A percentile compares a stretch with the other conserved stretches of the same genome.
Evolutionary conservation across 1,139 yeast species (phyloP).

Genomic region (Yamadazyma taylorii): DNA sequence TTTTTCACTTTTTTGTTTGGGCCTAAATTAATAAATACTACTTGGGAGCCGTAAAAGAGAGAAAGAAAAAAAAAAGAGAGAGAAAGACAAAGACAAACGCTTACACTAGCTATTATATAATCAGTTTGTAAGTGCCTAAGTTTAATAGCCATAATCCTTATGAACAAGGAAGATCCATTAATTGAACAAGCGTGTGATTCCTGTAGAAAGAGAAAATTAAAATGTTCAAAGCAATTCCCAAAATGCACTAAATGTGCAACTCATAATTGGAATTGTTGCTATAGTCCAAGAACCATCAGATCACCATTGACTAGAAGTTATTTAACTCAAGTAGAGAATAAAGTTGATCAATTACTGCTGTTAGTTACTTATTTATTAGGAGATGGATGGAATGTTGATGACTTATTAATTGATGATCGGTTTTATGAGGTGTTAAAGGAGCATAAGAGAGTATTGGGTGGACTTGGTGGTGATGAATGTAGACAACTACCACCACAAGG

Average conservation of each 20-base stretch:
- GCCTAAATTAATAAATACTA: background rate
- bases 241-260: slow-evolving; percentile 73
- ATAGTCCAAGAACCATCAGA: slow-evolving; percentile 74
- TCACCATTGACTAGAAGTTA: slow-evolving; percentile 83
- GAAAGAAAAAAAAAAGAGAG: too few relatives aligned
- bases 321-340: slow-evolving; percentile 71
- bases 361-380: slow-evolving; percentile 47
- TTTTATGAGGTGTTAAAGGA: slow-evolving; percentile 24
- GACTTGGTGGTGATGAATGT: too few relatives aligned
- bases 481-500: too few relatives aligned
- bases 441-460: too few relatives aligned
- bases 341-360: slow-evolving; percentile 55
- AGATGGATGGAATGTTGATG: slow-evolving; percentile 23
- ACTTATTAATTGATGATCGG: slow-evolving; percentile 22
- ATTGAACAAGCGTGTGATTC: slow-evolving; percentile 60
- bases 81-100: too few relatives aligned
- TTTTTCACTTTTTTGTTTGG: slow-evolving; percentile 1
- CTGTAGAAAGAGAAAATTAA: slow-evolving; percentile 56
- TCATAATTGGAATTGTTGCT: slow-evolving; percentile 73
- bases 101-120: too few relatives aligned
- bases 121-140: too few relatives aligned
- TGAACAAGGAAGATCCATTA: slow-evolving; percentile 10
- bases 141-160: too few relatives aligned
- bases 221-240: slow-evolving; percentile 67
- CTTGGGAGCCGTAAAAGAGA: background rate